These are phyloP conservation scores for Nothophoma quercina DNA, from an alignment of 2,329 filamentous ascomycete species.

Conservation along the genomic window DNA sequence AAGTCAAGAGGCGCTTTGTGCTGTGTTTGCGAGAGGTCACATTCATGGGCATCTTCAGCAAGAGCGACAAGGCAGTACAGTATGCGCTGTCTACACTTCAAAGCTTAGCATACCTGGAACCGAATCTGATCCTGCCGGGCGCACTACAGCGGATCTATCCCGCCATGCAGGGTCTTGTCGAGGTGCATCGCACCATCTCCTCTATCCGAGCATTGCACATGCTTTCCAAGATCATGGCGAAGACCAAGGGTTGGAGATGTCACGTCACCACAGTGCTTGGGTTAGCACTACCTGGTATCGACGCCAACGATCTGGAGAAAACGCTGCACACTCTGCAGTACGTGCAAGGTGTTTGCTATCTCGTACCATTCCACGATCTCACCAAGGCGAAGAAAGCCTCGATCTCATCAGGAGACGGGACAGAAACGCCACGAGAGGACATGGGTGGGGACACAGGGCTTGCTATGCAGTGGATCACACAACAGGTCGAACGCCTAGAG, in stretches of 20 bases:
- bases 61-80: constrained; percentile 89
- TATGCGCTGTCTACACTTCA: constrained; percentile 92
- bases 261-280: constrained; percentile 95
- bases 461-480: constrained; percentile 92
- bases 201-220: constrained; percentile 92
- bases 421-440: constrained; percentile 44
- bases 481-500: constrained; percentile 93
- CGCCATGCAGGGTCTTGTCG: constrained; percentile 93
- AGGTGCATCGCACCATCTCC: constrained; percentile 95
- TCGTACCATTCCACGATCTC: constrained; percentile 88
- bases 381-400: constrained; percentile 61
- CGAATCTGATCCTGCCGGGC: constrained; percentile 88
- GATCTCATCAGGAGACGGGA: constrained; percentile 30
- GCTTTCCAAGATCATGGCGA: constrained; percentile 88
- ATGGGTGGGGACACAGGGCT: constrained; percentile 58
- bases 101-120: constrained; percentile 87
- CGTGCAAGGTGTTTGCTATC: constrained; percentile 94
- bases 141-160: constrained; percentile 96
- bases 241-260: constrained; percentile 94
- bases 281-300: constrained; percentile 90
- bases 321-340: constrained; percentile 94
- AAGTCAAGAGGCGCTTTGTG: constrained; percentile 89
- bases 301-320: constrained; percentile 97
- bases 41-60: constrained; percentile 98
- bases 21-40: constrained; percentile 87